Evolutionary conservation across 768 basidiomycete species (phyloP), one percentile per base, ranked within the genome.

Genomic region (Naganishia kalamii): DNA sequence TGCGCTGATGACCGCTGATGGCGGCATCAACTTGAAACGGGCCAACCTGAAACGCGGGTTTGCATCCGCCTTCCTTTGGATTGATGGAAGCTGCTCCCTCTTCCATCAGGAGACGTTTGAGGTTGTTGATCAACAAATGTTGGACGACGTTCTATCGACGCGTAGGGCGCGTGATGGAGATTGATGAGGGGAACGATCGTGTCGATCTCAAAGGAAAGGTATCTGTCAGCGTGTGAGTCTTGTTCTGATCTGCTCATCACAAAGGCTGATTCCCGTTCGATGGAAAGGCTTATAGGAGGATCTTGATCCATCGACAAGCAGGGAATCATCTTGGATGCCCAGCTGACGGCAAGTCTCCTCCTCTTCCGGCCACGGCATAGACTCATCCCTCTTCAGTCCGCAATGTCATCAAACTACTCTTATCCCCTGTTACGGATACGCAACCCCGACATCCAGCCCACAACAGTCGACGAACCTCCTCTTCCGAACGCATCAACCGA

Each of bases 71-170:
- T 5, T 8, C 19, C 11, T n/a, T 10, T 5, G 43, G 8, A 10
- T 8, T 8, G 19, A 11, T 5, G 43, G 21, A 10, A n/a, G 10
- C 11, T 11, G 19, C 37, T 40, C 21, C 11, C 8, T 10, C 30
- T 54, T 54, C 33, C 51, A 54, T 54, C 51, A 54, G 33, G 8
- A 21, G 17, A 32, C 51, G 32, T 32, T 52, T 52, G 30, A 52
- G 6, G 54, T 57, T 41, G 54, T 37, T 21, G 10, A 17, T 32
- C 54, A 57, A 57, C 37, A 41, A 52, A 52, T 35, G 54, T 57
- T 57, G 54, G 37, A 23, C 0, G 1, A 57, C 8, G 3, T 57
- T 57, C 54, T 27, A 57, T 52, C 6, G 23, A 17, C 21, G 46
- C 7, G 46, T 8, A 11, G 32, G 19, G 21, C 32, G 32, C 51